Base-by-base conservation (phyloP, 2,329 filamentous ascomycete species). In the Acarospora socialis region DNA sequence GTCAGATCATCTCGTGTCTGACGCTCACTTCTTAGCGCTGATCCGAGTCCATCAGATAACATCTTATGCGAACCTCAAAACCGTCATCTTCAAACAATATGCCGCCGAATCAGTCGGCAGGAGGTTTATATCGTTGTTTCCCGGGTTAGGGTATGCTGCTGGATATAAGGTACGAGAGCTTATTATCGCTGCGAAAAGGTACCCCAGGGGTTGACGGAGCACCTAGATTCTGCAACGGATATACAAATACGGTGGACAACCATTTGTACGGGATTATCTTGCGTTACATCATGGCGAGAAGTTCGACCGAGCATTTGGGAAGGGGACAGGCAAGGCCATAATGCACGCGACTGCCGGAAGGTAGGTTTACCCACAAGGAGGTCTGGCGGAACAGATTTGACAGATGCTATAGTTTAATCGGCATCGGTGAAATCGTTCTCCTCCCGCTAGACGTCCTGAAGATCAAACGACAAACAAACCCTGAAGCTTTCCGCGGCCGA, bases 381-480 rank as follows among this genome's bases (percentile, higher is more conserved):
- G 17, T 23, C 19, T n/a, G 13, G 15, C 12, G 13, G 4, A 7
- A 4, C 9, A 4, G 34, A 14, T 20, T 36, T 46, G 25, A 44
- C 38, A 13, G 21, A 21, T 35, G 37, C 27, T 36, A 15, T 41
- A 87, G 81, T 62, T 54, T 98, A 50, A 92, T 98, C 51, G 90
- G 90, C 49, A 93, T 98, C 48, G 90, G 90, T 52, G 90, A 98
- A 65, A 92, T 98, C 43, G 73, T 98, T 37, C 73, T 98, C 18
- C 72, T 98, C 23, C 90, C 90, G 24, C 73, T 98, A 39, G 90
- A 98, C 48, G 87, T 98, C 22, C 72, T 98, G 42, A 98, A 98
- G 73, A 98, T 98, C 66, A 98, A 98, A 73, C 77, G 90, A 50
- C 90, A 98, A 66, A 98, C 90, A 45, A 98, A 98, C 68, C 90